Percentiles rank a stretch among this genome's conserved stretches.
These are phyloP conservation scores for Colletotrichum incanum DNA, from an alignment of 2,329 filamentous ascomycete species.

Conservation along the genomic window DNA sequence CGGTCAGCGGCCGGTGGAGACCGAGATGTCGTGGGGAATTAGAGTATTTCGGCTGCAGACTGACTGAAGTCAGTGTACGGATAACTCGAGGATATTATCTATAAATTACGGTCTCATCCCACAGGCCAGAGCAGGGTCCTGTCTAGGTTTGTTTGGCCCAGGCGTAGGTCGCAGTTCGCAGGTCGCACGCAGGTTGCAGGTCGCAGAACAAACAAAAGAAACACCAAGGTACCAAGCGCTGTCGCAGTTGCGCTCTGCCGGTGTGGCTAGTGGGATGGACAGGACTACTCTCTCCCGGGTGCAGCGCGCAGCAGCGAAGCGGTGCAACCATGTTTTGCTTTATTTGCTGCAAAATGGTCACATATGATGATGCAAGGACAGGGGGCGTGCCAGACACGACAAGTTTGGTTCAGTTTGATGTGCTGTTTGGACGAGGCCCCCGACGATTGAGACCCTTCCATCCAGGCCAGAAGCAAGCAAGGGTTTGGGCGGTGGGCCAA, in stretches of 20 bases:
- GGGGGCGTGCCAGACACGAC: constrained; percentile 16
- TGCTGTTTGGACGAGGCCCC: constrained; percentile 9
- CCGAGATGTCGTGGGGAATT: constrained; percentile 35
- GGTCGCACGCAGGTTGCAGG: background rate
- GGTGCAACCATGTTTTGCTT: constrained; percentile 12
- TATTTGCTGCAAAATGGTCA: constrained; percentile 11
- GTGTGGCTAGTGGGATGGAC: background rate
- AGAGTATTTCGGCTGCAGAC: constrained; percentile 21
- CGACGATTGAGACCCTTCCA: constrained; percentile 6
- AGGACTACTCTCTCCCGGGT: background rate
- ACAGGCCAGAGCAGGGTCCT: background rate
- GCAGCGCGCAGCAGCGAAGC: background rate
- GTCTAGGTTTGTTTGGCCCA: background rate
- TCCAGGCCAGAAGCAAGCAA: constrained; percentile 1
- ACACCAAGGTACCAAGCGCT: background rate
- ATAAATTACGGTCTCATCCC: constrained; percentile 1
- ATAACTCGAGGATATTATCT: background rate
- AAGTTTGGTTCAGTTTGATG: constrained; percentile 24
- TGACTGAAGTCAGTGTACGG: background rate
- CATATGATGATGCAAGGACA: constrained; percentile 29
- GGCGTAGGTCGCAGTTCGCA: background rate
- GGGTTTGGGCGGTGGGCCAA: constrained; percentile 15
- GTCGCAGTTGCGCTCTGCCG: background rate
- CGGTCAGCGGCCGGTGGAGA: constrained; percentile 25
- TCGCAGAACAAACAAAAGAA: constrained; percentile 1